Conservation (phyloP, 495 filamentous ascomycete genomes). For the Bathelium albidoporum region DNA sequence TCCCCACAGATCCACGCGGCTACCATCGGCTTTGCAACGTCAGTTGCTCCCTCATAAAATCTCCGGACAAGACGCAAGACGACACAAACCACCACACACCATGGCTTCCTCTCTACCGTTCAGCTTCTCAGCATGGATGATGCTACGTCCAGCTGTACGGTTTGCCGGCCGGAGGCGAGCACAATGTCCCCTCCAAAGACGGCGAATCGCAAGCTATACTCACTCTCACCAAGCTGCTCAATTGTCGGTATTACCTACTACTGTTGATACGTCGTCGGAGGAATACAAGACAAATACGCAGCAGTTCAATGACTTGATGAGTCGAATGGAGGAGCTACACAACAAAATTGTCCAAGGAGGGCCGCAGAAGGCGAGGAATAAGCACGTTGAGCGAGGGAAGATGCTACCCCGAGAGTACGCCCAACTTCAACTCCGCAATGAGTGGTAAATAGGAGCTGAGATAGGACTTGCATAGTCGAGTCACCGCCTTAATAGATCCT, state of each 20-base stretch:
- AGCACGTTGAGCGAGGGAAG: constrained; percentile 79
- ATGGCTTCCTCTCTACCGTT: background rate
- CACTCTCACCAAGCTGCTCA: constrained; percentile 43
- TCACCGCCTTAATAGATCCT: constrained; percentile 78
- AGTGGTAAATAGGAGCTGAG: constrained; percentile 2
- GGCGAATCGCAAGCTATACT: constrained; percentile 34
- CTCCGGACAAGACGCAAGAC: background rate
- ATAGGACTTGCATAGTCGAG: constrained; percentile 38
- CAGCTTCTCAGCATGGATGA: background rate
- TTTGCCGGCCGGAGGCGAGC: background rate
- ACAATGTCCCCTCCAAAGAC: constrained; percentile 4
- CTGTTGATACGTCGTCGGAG: constrained; percentile 62
- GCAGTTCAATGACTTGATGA: constrained; percentile 65
- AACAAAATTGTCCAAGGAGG: constrained; percentile 63
- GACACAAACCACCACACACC: background rate
- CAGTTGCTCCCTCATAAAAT: background rate
- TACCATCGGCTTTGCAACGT: background rate
- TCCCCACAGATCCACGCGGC: background rate
- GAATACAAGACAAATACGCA: constrained; percentile 74
- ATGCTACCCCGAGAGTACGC: constrained; percentile 77
- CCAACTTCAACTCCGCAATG: background rate
- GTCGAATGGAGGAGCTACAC: constrained; percentile 58
- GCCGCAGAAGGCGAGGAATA: constrained; percentile 71
- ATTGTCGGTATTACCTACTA: constrained; percentile 66
- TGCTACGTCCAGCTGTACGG: background rate